Evolutionary conservation across 2,329 filamentous ascomycete species (phyloP).

Genomic region (Fusarium zealandicum): DNA sequence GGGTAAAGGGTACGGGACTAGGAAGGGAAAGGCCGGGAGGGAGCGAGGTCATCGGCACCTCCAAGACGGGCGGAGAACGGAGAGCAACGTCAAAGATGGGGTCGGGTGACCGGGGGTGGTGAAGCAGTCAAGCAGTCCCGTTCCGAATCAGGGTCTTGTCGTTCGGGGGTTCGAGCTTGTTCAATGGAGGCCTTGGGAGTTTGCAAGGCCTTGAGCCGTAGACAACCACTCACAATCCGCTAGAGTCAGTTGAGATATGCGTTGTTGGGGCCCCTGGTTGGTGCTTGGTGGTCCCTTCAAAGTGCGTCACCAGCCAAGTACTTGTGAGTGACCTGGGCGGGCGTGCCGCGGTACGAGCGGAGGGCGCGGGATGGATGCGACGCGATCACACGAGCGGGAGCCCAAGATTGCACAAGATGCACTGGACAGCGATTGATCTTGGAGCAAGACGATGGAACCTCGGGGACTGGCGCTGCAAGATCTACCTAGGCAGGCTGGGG

Average conservation of each 20-base stretch:
- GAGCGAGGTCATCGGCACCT: constrained; percentile 43
- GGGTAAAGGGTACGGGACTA: constrained; percentile 45
- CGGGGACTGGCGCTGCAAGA: neutral
- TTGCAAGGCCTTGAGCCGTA: neutral
- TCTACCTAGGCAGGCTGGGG: constrained; percentile 15
- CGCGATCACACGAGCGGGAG: constrained; percentile 8
- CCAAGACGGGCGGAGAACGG: constrained; percentile 27
- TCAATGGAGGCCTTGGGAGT: constrained; percentile 11
- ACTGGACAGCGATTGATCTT: constrained; percentile 16
- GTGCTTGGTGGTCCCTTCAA: constrained; percentile 21
- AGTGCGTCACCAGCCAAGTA: constrained; percentile 37
- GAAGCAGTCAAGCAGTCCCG: constrained; percentile 16
- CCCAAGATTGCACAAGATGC: neutral
- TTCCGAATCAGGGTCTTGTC: constrained; percentile 35
- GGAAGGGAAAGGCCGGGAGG: constrained; percentile 34
- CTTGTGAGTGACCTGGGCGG: constrained; percentile 33
- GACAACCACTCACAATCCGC: constrained; percentile 15
- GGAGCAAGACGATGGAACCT: constrained; percentile 19
- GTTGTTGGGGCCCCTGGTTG: constrained; percentile 36
- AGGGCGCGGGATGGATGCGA: constrained; percentile 24
- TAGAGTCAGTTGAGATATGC: constrained; percentile 30
- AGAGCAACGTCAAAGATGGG: constrained; percentile 39
- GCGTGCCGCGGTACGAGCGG: constrained; percentile 29
- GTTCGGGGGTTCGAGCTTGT: constrained; percentile 3
- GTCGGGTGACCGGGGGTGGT: constrained; percentile 42